Evolutionary conservation across 164 flowering plant genomes (phyloP).

Genomic region (Magnolia officinalis): DNA sequence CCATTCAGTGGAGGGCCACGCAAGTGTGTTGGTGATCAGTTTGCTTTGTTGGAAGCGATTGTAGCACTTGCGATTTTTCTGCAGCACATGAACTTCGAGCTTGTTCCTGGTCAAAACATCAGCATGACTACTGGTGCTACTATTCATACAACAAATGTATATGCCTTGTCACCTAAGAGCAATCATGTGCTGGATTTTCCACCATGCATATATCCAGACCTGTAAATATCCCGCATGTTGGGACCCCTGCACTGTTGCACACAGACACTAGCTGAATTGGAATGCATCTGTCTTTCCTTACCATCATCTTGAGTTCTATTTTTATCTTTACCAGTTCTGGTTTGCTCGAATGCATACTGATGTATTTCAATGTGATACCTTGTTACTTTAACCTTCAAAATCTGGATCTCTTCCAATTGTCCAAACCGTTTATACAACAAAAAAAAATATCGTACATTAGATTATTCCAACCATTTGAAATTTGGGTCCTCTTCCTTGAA

Average conservation of each 20-base stretch:
- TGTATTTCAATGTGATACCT: too few species aligned
- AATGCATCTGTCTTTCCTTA: too few species aligned
- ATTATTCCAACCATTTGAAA: too few species aligned
- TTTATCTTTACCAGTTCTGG: background rate
- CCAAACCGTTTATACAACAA: too few species aligned
- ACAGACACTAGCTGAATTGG: background rate
- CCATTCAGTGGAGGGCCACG: conserved; percentile 99
- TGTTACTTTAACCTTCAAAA: too few species aligned
- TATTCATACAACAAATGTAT: conserved; percentile 93
- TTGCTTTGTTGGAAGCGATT: conserved; percentile 87
- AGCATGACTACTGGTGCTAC: conserved; percentile 98
- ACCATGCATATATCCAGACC: background rate
- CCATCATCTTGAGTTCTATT: background rate
- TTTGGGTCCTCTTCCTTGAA: too few species aligned
- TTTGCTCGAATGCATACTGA: background rate
- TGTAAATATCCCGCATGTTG: background rate
- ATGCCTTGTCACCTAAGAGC: background rate
- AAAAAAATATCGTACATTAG: too few species aligned
- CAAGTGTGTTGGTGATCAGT: conserved; percentile 93
- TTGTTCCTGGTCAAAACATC: conserved; percentile 83
- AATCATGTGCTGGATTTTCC: background rate
- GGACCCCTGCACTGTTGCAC: background rate
- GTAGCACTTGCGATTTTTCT: conserved; percentile 77
- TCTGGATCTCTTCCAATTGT: too few species aligned
- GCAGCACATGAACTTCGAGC: conserved; percentile 71